Conservation (phyloP, 129 eudicot species). For the Saussurea involucrata region DNA sequence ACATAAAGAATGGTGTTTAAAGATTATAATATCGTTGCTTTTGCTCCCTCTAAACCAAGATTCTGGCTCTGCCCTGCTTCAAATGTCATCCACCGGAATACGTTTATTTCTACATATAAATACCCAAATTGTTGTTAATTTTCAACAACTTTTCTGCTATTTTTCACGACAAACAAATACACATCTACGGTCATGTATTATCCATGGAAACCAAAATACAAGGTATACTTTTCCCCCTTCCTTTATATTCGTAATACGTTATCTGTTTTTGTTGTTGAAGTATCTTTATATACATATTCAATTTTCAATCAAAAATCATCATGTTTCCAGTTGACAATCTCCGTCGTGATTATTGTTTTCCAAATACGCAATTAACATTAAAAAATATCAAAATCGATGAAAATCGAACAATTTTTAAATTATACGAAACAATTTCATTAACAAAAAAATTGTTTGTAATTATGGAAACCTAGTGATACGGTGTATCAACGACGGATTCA, state of each 20-base stretch:
- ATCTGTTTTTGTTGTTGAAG: not conserved
- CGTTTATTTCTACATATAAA: not conserved
- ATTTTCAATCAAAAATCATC: not conserved
- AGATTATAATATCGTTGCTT: no score
- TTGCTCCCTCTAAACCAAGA: no score
- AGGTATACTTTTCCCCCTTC: not conserved
- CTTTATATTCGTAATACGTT: not conserved
- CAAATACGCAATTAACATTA: not conserved
- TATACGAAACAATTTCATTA: not conserved
- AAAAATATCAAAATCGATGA: not conserved
- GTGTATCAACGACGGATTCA: not conserved
- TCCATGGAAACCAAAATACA: conserved; percentile 5
- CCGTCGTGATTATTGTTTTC: not conserved
- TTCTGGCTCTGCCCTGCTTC: no score
- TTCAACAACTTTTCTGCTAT: no score
- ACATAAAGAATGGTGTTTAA: no score
- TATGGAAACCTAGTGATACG: not conserved
- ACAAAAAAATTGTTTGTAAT: not conserved
- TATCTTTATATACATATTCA: not conserved
- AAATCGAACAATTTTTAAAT: not conserved
- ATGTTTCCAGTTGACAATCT: not conserved
- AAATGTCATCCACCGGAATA: not conserved
- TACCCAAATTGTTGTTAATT: not conserved
- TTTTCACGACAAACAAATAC: not conserved
- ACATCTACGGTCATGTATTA: not conserved